phyloP scores from a whole-genome alignment of 192 early-diverging fungal genomes.

The Entomortierella lignicola region DNA sequence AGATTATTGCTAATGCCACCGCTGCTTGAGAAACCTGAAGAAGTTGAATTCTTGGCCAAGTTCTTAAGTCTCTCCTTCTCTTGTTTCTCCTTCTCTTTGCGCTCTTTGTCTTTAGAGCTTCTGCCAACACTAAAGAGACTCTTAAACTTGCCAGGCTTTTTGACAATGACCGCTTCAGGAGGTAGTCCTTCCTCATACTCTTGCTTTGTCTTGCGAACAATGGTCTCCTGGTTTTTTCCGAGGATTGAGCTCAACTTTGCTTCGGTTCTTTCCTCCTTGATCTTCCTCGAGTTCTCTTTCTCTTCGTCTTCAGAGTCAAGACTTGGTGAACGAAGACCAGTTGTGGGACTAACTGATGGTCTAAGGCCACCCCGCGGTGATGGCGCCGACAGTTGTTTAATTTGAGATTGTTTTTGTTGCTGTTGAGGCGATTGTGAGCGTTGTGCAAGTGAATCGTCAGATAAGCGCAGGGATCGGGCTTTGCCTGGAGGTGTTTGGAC shows the following conservation, averaged over 20 bases:
- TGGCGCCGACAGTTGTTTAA: too few species aligned
- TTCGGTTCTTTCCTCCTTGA: constrained; percentile 12
- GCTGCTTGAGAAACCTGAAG: not conserved
- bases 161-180: constrained; percentile 20
- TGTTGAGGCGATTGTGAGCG: constrained; percentile 10
- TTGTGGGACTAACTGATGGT: constrained; percentile 11
- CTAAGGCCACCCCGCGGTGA: not conserved
- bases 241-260: constrained; percentile 33
- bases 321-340: constrained; percentile 18
- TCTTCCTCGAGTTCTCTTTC: constrained; percentile 13
- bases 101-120: constrained; percentile 54
- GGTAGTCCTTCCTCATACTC: constrained; percentile 27
- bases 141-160: constrained; percentile 55
- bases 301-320: constrained; percentile 39
- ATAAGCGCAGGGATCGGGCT: constrained; percentile 5
- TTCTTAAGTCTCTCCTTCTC: constrained; percentile 35
- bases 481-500: constrained; percentile 30
- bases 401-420: constrained; percentile 11
- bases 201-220: constrained; percentile 23
- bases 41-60: constrained; percentile 9
- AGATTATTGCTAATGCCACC: constrained; percentile 24
- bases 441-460: constrained; percentile 2
- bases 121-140: constrained; percentile 49
- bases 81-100: constrained; percentile 49
- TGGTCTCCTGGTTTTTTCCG: constrained; percentile 11